Evolutionary conservation across 441 rosid genomes (phyloP).

Genomic region (Gossypium schwendimanii): DNA sequence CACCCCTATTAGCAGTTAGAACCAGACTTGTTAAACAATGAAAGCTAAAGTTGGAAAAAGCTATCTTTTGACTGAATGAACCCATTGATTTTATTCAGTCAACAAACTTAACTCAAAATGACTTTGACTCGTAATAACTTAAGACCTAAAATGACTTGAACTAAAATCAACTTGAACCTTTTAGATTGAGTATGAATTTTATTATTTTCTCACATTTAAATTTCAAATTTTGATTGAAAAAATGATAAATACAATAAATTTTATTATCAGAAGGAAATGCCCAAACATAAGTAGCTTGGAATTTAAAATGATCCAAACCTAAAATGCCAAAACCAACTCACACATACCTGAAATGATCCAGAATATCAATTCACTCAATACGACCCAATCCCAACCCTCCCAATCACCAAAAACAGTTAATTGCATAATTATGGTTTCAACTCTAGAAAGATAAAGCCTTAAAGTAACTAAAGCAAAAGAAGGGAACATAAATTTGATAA

Average conservation of each 20-base stretch:
- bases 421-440: background rate
- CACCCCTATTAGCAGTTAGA: no score
- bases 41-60: background rate
- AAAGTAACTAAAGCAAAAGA: background rate
- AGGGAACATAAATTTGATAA: background rate
- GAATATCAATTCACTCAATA: background rate
- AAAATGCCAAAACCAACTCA: background rate
- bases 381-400: no score
- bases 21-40: background rate
- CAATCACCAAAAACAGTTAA: background rate
- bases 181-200: background rate
- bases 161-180: background rate
- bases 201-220: background rate
- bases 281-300: background rate
- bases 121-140: background rate
- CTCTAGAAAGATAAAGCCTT: background rate
- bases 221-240: background rate
- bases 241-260: background rate
- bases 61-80: background rate
- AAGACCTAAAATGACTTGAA: background rate
- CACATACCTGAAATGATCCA: background rate
- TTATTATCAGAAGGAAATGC: background rate
- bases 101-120: background rate
- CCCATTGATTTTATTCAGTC: background rate
- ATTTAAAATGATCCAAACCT: background rate